These are phyloP conservation scores for Ascochyta lentis DNA, from an alignment of 2,329 filamentous ascomycete species.

Conservation along the genomic window DNA sequence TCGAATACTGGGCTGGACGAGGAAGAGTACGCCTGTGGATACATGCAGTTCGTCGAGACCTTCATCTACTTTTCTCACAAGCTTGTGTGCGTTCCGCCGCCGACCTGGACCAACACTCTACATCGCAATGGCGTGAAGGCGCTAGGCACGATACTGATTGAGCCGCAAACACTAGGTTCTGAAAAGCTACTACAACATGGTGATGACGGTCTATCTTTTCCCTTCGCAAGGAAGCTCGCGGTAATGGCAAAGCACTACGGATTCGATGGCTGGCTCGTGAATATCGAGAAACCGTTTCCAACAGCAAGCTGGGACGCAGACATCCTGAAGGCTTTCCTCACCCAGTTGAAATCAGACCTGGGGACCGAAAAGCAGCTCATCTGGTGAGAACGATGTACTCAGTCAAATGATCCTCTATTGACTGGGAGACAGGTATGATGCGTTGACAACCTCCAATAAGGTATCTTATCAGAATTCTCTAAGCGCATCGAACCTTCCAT, in stretches of 20 bases:
- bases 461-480: conserved; percentile 56
- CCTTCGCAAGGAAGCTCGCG: conserved; percentile 49
- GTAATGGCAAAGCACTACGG: conserved; percentile 50
- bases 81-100: conserved; percentile 53
- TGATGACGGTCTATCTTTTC: conserved; percentile 33
- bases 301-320: conserved; percentile 37
- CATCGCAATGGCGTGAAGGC: conserved; percentile 55
- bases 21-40: conserved; percentile 51
- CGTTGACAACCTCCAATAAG: conserved; percentile 52
- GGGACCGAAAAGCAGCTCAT: conserved; percentile 43
- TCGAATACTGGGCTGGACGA: conserved; percentile 39
- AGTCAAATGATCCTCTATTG: not conserved
- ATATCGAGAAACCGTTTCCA: conserved; percentile 54
- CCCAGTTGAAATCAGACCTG: conserved; percentile 44
- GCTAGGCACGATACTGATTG: conserved; percentile 54
- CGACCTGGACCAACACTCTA: conserved; percentile 55
- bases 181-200: conserved; percentile 36
- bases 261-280: conserved; percentile 58
- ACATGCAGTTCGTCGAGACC: conserved; percentile 52
- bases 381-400: conserved; percentile 43
- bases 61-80: conserved; percentile 60
- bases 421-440: conserved; percentile 51
- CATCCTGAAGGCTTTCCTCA: conserved; percentile 47
- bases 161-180: conserved; percentile 48
- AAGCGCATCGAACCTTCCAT: conserved; percentile 47